Evolutionary conservation across 345 rosid species (phyloP), one percentile per base, ranked within the genome.

Genomic region (Camelina hispida): DNA sequence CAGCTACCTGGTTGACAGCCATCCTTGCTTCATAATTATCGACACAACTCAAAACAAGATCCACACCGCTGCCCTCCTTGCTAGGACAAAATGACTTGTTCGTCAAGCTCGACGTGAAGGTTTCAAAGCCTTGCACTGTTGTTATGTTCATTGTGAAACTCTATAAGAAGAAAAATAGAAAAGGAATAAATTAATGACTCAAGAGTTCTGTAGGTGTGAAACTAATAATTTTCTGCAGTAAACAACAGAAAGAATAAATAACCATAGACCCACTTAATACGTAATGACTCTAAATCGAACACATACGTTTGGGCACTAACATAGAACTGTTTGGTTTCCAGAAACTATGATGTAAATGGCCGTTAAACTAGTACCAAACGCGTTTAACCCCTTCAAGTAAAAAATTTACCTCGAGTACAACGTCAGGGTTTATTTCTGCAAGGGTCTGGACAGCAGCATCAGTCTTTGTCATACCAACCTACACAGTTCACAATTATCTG

Each of bases 371-470:
- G 54, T 37, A 68, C 23, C 11, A 62, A n/a, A 18, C 32, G 47
- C 42, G 10, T 34, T 16, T 18, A 62, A 63, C 12, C 53, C 9
- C 56, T 73, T 69, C 59, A 79, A 13, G 25, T 8, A 13, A 68
- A 74, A 40, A 47, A 73, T 79, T 42, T 59, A 81, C 98, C 84
- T 94, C 96, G 52, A 94, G 95, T 38, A 88, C 87, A 68, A 94
- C 96, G 68, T 94, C 98, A 28, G 96, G 98, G 72, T 91, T 94
- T 74, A 94, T 91, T 65, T 90, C 98, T 34, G 89, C 77, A 58
- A 94, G 98, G 62, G 98, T 94, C 80, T 94, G 98, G 76, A 90
- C 92, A 77, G 98, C 97, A 73, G 97, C 98, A 87, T 94, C 98
- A 46, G 98, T 94, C 87, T 91, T 94, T 76, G 97, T 90, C 98